These are phyloP conservation scores for Canavalia gladiata DNA, from an alignment of 306 rosid genomes.

Conservation along the genomic window DNA sequence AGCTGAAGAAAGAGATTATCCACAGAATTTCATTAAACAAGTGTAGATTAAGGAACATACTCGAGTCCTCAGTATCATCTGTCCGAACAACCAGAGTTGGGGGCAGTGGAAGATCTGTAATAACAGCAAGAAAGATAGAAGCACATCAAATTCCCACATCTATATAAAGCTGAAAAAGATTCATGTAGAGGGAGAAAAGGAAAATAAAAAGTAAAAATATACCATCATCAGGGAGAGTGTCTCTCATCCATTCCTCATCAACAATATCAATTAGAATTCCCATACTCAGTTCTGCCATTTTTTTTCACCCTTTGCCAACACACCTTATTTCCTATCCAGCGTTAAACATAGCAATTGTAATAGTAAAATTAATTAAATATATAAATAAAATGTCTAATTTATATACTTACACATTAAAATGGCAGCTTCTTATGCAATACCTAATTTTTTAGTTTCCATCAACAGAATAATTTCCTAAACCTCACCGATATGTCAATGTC, in stretches of 20 bases:
- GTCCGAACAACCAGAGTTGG: constrained; percentile 76
- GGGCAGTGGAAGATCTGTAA: constrained; percentile 81
- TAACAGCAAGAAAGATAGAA: constrained; percentile 9
- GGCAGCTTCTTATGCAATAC: not conserved
- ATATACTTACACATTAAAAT: not conserved
- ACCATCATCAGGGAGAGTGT: constrained; percentile 89
- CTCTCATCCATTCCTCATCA: constrained; percentile 95
- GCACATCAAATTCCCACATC: constrained; percentile 15
- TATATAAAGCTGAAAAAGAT: constrained; percentile 27
- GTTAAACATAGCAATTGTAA: not conserved
- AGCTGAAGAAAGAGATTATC: not conserved
- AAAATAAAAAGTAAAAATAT: not conserved
- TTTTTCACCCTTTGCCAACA: not conserved
- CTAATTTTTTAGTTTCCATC: not conserved
- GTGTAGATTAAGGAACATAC: constrained; percentile 54
- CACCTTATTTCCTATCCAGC: not conserved
- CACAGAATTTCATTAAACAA: not conserved
- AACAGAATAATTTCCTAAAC: not conserved
- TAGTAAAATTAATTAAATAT: not conserved
- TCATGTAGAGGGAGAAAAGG: not conserved
- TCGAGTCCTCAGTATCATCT: constrained; percentile 81
- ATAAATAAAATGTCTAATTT: constrained; percentile 1
- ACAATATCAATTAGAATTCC: constrained; percentile 78
- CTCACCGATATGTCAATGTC: not conserved
- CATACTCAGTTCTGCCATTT: constrained; percentile 75